phyloP scores from a whole-genome alignment of 306 rosid genomes.

The Gillenia trifoliata region DNA sequence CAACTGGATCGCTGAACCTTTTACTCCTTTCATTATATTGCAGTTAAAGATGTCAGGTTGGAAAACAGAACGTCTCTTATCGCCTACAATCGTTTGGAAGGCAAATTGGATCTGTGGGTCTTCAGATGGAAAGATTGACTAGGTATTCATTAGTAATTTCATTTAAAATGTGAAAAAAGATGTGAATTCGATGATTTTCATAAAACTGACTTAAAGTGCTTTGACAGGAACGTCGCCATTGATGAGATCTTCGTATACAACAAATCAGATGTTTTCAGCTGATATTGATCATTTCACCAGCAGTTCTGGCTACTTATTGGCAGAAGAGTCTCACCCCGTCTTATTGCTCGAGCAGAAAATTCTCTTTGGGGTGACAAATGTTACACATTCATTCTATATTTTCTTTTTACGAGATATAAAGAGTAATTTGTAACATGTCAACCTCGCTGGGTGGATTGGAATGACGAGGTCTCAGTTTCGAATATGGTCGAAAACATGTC shows the following conservation, averaged over 20 bases:
- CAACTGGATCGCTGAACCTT: not conserved
- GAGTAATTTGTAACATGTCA: too few species aligned
- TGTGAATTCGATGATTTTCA: not conserved
- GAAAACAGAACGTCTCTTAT: conserved; percentile 86
- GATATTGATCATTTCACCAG: not conserved
- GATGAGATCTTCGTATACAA: not conserved
- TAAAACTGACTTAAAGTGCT: conserved; percentile 5
- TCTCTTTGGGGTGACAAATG: not conserved
- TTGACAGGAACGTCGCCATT: conserved; percentile 2
- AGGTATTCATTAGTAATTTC: conserved; percentile 14
- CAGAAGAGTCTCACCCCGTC: not conserved
- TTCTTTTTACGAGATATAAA: too few species aligned
- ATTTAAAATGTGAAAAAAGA: not conserved
- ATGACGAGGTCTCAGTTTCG: too few species aligned
- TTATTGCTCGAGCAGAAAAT: not conserved
- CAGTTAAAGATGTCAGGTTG: conserved; percentile 79
- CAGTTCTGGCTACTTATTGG: not conserved
- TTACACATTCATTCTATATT: not conserved
- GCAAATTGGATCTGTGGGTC: conserved; percentile 71
- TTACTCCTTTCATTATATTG: conserved; percentile 10
- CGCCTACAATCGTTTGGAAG: conserved; percentile 69
- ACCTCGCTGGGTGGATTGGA: too few species aligned
- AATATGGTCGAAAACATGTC: too few species aligned
- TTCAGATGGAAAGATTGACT: conserved; percentile 54
- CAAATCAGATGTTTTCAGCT: not conserved